Evolutionary conservation across 495 filamentous ascomycete genomes (phyloP), one percentile per base, ranked within the genome.

Genomic region (Polyplosphaeria fusca): DNA sequence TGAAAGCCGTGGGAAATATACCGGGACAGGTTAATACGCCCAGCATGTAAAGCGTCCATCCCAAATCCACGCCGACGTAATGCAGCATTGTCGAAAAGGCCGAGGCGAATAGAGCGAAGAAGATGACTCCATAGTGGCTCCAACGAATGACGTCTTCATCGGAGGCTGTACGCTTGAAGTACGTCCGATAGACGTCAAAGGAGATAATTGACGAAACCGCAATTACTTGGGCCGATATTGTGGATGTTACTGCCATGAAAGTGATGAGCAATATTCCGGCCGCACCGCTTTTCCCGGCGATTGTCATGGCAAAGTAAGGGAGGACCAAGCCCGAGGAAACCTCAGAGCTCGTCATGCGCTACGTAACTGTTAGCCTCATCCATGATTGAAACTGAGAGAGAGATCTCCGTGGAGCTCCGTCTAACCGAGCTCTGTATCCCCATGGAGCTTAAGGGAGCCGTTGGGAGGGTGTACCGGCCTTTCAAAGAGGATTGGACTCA

Each of bases 1-100:
- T 76, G 53, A 77, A 77, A 0, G 73, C 69, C 63, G 77, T 74
- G 5, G 78, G 77, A 50, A 81, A 74, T 52, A 80, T 72, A 1
- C 70, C 75, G 2, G 74, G 70, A 35, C 71, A 76, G 11, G 73
- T 72, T 0, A 79, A 67, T 13, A 61, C 62, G 68, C 74, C 69
- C 4, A 75, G 67, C 71, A 76, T 73, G 41, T 75, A 61, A 7
- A 47, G 42, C 4, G 54, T 49, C 42, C 46, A 67, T 25, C 58
- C 58, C 9, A 61, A 40, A n/a, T 50, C 48, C n/a, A 60, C 49
- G 18, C 65, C 65, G 16, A 47, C 64, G 35, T 68, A 61, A 26
- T 67, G 35, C 22, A 68, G 61, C 45, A 55, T 55, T 41, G 58
- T 68, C 12, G 60, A 44, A 38, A 68, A 64, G 3, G 51, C 58